Evolutionary conservation across 2,329 filamentous ascomycete species (phyloP).

Genomic region (Neobulgaria alba): DNA sequence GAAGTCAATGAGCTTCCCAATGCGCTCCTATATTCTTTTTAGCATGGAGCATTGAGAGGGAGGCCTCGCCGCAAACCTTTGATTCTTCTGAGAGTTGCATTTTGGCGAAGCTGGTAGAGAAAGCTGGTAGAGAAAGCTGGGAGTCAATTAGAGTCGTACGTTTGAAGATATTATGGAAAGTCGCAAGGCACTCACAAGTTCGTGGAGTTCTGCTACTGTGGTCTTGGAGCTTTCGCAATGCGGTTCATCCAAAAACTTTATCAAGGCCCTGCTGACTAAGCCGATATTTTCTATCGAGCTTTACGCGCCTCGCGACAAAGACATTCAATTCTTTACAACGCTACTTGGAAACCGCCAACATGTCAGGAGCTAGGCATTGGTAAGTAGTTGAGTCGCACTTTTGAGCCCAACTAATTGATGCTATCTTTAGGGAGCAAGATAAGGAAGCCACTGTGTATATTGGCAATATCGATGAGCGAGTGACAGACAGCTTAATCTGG

Average conservation of each 20-base stretch:
- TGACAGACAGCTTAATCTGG: conserved; percentile 83
- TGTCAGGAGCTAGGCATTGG: conserved; percentile 58
- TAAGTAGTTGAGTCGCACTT: conserved; percentile 32
- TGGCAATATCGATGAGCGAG: conserved; percentile 95
- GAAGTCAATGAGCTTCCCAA: conserved; percentile 91
- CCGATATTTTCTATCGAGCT: conserved; percentile 9
- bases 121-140: conserved; percentile 12
- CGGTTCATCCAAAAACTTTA: conserved; percentile 10
- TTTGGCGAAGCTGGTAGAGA: conserved; percentile 14
- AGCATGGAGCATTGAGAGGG: conserved; percentile 8
- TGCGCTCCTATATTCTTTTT: conserved; percentile 67
- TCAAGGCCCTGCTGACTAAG: conserved; percentile 10
- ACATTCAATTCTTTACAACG: conserved; percentile 1
- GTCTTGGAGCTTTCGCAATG: background rate
- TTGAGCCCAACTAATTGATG: conserved; percentile 12
- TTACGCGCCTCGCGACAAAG: conserved; percentile 15
- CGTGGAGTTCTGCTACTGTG: background rate
- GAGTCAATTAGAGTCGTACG: conserved; percentile 6
- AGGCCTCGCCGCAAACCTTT: conserved; percentile 54
- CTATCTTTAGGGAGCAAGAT: conserved; percentile 73
- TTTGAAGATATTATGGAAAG: background rate
- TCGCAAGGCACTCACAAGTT: conserved; percentile 7
- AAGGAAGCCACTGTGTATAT: conserved; percentile 98
- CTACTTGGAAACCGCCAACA: conserved; percentile 19
- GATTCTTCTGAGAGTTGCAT: conserved; percentile 81